Evolutionary conservation across 2,329 filamentous ascomycete species (phyloP), one percentile per base, ranked within the genome.

Genomic region (Colletotrichum coccodes): DNA sequence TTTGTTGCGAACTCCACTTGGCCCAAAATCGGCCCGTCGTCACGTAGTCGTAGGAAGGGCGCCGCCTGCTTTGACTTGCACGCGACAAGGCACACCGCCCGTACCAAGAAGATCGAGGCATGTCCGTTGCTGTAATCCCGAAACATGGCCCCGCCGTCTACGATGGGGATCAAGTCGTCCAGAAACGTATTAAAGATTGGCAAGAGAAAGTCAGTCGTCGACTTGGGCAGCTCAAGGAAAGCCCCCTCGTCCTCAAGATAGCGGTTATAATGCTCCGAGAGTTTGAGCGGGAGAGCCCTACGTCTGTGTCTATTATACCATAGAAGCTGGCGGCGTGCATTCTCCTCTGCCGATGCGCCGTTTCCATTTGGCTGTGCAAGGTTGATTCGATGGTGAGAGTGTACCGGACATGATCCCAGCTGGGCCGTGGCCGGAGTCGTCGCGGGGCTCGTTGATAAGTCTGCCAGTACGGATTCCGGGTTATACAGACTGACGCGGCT

Each of bases 1-100:
- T 60, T 68, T 21, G 67, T 63, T 7, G 73, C 70, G 36, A 76
- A 76, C 0, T 71, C 57, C 3, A 68, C 36, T 1, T 71, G 71
- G 6, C 70, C 58, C 3, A 75, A 44, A 2, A 71, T n/a, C 2
- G 68, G 64, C 3, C 70, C 71, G 5, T 54, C 40, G 1, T 72
- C 69, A 6, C 6, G 26, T 1, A 76, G 14, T 3, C 70, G 70
- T 1, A 76, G 52, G 34, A 74, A 75, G 2, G 74, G 71, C 23
- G 71, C 32, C 8, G 74, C 74, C 50, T 75, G 74, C 28, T 62
- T 64, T 3, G 70, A 60, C 54, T 76, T 76, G 60, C 74, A 76
- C 5, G 66, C 52, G 16, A 74, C 69, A 5, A 76, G 73, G 34
- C 73, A 75, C 3, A 75, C 70, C n/a, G 72, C 74, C 3, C 67